A percentile compares a stretch with the other conserved stretches of the same genome.
phyloP scores from a whole-genome alignment of 1,284 basidiomycete species.

The Afroboletus lepidellus region DNA sequence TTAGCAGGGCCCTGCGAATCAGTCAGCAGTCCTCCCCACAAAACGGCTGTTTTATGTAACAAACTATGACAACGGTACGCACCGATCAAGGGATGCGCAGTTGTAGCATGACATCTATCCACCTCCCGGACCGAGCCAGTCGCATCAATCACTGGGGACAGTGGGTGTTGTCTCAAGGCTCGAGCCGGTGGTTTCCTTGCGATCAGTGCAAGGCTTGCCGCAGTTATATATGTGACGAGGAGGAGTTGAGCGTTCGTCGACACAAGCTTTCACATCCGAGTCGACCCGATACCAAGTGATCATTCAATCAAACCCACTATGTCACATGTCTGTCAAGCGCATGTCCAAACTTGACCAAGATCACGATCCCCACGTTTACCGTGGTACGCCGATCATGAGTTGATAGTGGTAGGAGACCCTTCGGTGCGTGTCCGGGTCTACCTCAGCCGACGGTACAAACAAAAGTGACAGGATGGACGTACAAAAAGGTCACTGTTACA shows the following conservation, averaged over 20 bases:
- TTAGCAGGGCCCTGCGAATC: no score
- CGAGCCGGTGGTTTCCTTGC: no score
- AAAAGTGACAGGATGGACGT: constrained; percentile 1
- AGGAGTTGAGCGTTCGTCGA: neutral
- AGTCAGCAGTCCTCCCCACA: neutral
- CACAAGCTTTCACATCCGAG: no score
- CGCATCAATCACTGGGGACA: no score
- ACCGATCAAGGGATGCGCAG: neutral
- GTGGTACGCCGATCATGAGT: neutral
- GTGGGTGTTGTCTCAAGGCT: no score
- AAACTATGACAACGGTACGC: neutral
- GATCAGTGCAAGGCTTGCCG: no score
- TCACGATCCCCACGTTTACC: neutral
- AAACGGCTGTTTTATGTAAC: neutral
- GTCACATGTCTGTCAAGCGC: no score
- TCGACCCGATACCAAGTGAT: neutral
- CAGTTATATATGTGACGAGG: no score
- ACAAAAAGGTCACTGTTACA: constrained; percentile 18
- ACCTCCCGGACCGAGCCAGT: no score
- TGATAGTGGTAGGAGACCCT: constrained; percentile 14
- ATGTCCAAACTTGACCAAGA: neutral
- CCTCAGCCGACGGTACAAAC: neutral
- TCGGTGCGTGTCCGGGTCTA: neutral
- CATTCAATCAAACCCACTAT: neutral
- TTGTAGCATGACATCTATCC: no score